Evolutionary conservation across 2,329 filamentous ascomycete species (phyloP), one percentile per base, ranked within the genome.

Genomic region (Calonectria fujianensis): DNA sequence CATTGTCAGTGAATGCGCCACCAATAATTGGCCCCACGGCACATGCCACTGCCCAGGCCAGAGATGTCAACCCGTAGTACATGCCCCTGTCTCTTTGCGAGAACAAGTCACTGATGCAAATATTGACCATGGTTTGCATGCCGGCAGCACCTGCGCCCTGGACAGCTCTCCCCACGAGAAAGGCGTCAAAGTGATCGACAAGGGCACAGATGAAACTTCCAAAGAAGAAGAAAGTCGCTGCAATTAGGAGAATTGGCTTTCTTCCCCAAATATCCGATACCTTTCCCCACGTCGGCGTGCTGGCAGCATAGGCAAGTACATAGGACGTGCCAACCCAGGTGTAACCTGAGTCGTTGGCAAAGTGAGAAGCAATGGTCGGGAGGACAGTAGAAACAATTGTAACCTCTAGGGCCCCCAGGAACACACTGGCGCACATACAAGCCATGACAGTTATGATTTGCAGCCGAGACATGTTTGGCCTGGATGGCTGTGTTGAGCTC

Each of bases 301-400:
- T 89, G 0, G 93, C 92, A 0, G 93, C 92, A 79, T 91, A 92
- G 20, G 92, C 93, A 14, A 96, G 90, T 4, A 95, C 87, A 82
- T 94, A 96, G 0, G 94, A 91, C 35, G 90, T 92, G 1, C 94
- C 94, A 74, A 96, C 94, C 95, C 94, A 96, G 18, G 92, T 92
- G 84, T 95, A 96, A 9, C 93, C 93, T 1, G 91, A 87, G 20
- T 90, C 91, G 37, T 91, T 93, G 63, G 90, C 81, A 48, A 95
- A 89, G 35, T 93, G 87, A 3, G 83, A 82, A 3, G 89, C 86
- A 64, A 94, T 93, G 11, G 90, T 90, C 0, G 92, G 92, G 9
- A 93, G 87, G 0, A 91, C 90, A 0, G 92, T 92, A 1, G 91
- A 89, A 37, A 93, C 86, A 78, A 92, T 92, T 20, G 91, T 92